phyloP scores from a whole-genome alignment of 2,329 filamentous ascomycete species.

The Sphaerulina musiva region DNA sequence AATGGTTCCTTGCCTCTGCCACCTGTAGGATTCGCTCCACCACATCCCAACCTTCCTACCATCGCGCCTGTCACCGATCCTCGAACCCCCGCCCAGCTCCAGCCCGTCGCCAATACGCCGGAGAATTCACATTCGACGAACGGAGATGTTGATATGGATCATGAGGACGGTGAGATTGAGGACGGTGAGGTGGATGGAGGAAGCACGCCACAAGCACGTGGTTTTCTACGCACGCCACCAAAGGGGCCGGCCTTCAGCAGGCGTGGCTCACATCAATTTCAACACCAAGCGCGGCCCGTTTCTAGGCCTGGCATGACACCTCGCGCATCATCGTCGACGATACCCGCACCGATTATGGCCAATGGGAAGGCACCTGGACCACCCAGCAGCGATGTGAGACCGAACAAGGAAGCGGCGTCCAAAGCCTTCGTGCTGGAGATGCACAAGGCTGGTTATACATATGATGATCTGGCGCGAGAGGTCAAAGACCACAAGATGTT shows the following conservation, averaged over 20 bases:
- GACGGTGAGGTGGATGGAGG: constrained; percentile 51
- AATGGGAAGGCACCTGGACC: constrained; percentile 5
- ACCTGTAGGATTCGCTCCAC: background rate
- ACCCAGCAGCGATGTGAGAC: background rate
- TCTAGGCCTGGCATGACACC: constrained; percentile 3
- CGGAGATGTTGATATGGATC: constrained; percentile 37
- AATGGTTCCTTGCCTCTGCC: background rate
- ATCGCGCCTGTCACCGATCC: background rate
- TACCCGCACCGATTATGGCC: background rate
- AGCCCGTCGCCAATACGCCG: background rate
- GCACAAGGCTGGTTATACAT: constrained; percentile 59
- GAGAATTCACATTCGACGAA: constrained; percentile 1
- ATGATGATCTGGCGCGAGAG: constrained; percentile 65
- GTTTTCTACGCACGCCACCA: constrained; percentile 26
- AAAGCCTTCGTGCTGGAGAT: constrained; percentile 31
- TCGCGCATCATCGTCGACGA: background rate
- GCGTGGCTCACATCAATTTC: constrained; percentile 13
- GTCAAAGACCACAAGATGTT: constrained; percentile 61
- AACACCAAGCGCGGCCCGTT: constrained; percentile 4
- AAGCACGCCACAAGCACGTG: constrained; percentile 9
- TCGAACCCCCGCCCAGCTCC: background rate
- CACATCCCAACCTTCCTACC: background rate
- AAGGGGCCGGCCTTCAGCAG: constrained; percentile 22
- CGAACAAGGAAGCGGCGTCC: constrained; percentile 17
- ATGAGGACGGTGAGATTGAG: constrained; percentile 74